Percentiles rank a stretch among this genome's conserved stretches.
phyloP scores from a whole-genome alignment of 106 monocot genomes.

The Chionographis japonica region DNA sequence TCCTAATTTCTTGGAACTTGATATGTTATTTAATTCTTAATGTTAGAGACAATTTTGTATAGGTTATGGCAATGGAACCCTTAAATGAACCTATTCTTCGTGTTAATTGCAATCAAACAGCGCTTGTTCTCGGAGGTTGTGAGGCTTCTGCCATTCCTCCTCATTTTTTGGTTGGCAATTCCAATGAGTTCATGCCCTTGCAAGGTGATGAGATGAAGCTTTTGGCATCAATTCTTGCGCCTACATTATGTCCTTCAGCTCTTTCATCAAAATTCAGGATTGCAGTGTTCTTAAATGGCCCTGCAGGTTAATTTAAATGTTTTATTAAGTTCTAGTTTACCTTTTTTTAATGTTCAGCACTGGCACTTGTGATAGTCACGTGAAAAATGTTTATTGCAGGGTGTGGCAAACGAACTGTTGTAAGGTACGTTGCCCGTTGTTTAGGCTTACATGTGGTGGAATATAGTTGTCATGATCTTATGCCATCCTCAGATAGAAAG shows the following conservation, averaged over 20 bases:
- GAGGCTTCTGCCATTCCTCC: conserved; percentile 77
- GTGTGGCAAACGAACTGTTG: conserved; percentile 85
- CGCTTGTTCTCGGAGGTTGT: conserved; percentile 79
- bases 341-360: neutral
- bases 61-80: conserved; percentile 87
- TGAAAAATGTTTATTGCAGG: conserved; percentile 30
- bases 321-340: conserved; percentile 8
- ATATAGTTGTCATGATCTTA: conserved; percentile 84
- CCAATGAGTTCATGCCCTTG: conserved; percentile 41
- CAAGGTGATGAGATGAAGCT: conserved; percentile 55
- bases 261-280: conserved; percentile 72
- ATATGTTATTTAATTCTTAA: conserved; percentile 5
- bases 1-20: neutral
- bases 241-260: conserved; percentile 61
- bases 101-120: conserved; percentile 58
- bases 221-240: conserved; percentile 58
- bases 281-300: conserved; percentile 72
- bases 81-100: conserved; percentile 55
- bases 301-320: conserved; percentile 38
- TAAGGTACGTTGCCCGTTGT: conserved; percentile 54
- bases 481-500: conserved; percentile 64
- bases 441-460: conserved; percentile 91
- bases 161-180: conserved; percentile 29
- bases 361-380: conserved; percentile 1
- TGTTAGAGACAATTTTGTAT: conserved; percentile 5